phyloP scores from a whole-genome alignment of 495 filamentous ascomycete species.

The Rostrohypoxylon terebratum region DNA sequence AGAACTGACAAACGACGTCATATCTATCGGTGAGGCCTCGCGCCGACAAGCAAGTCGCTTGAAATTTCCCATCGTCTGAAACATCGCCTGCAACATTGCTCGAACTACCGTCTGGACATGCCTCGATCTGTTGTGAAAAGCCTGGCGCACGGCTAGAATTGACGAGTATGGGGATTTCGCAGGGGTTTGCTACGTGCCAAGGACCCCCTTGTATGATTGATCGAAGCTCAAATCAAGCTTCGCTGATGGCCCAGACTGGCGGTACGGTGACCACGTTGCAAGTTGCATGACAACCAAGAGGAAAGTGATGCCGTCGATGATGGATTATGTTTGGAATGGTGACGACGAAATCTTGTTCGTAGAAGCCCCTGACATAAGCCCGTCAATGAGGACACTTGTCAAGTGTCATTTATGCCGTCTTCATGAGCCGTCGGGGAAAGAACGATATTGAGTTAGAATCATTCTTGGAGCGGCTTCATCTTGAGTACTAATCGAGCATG shows the following conservation, averaged over 20 bases:
- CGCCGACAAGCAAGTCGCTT: constrained; percentile 17
- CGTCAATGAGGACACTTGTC: background rate
- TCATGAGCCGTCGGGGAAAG: background rate
- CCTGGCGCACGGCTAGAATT: constrained; percentile 21
- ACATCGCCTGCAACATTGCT: constrained; percentile 32
- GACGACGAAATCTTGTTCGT: constrained; percentile 11
- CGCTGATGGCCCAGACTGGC: constrained; percentile 15
- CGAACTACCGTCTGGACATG: constrained; percentile 38
- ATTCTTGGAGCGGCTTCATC: background rate
- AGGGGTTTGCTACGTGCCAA: constrained; percentile 43
- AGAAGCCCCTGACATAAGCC: background rate
- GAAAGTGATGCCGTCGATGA: constrained; percentile 13
- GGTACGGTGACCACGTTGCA: constrained; percentile 27
- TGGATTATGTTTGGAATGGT: constrained; percentile 17
- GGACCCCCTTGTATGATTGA: constrained; percentile 23
- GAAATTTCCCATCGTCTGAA: constrained; percentile 38
- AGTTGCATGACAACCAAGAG: constrained; percentile 34
- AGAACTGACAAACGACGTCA: constrained; percentile 21
- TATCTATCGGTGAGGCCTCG: constrained; percentile 32
- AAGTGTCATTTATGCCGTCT: constrained; percentile 19
- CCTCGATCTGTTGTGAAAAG: constrained; percentile 24
- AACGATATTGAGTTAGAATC: background rate
- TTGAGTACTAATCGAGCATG: background rate
- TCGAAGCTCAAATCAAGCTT: constrained; percentile 6
- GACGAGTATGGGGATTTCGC: constrained; percentile 19